Evolutionary conservation across 176 grass and related monocot genomes (phyloP).

Genomic region (Musa troglodytarum): DNA sequence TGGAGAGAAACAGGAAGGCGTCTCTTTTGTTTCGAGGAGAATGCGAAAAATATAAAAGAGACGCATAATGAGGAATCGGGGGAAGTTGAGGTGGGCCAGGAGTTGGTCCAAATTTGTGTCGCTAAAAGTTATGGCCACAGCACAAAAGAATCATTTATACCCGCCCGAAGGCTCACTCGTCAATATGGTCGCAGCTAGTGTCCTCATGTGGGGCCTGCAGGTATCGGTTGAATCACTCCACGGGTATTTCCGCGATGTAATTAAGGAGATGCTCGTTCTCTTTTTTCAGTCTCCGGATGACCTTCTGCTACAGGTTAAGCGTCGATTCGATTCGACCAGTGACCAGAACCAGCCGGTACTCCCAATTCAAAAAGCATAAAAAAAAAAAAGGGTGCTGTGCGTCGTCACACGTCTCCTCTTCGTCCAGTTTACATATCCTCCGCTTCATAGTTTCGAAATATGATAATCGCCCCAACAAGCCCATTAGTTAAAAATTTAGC

Average conservation of each 20-base stretch:
- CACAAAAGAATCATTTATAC: not conserved
- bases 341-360: not conserved
- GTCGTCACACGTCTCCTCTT: too few relatives aligned
- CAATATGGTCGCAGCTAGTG: too few relatives aligned
- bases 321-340: not conserved
- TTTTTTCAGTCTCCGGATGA: not conserved
- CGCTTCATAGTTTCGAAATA: too few relatives aligned
- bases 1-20: not conserved
- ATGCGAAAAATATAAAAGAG: not conserved
- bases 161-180: not conserved
- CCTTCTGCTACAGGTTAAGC: not conserved
- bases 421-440: too few relatives aligned
- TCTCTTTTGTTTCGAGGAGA: not conserved
- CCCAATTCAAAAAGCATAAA: not conserved
- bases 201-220: not conserved
- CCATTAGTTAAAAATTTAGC: too few relatives aligned
- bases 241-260: not conserved
- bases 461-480: too few relatives aligned
- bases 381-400: not conserved
- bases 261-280: too few relatives aligned
- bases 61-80: not conserved
- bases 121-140: not conserved
- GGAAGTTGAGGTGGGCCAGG: not conserved
- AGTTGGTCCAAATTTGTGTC: not conserved
- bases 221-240: not conserved